Conservation (phyloP, 306 rosid genomes). For the Dicorynia guianensis region DNA sequence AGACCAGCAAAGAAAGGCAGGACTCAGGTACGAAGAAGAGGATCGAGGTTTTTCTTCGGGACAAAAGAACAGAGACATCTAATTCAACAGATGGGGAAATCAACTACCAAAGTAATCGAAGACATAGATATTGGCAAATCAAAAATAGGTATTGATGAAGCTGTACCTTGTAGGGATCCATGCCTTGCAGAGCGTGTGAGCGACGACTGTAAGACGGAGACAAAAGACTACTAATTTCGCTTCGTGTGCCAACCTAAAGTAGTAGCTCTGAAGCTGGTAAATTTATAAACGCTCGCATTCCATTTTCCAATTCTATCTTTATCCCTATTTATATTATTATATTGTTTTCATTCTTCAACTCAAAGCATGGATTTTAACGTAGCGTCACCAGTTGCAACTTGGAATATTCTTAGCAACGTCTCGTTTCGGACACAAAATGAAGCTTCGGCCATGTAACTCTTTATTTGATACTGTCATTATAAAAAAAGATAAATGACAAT, state of each 20-base stretch:
- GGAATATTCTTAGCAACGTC: no score
- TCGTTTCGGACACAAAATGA: no score
- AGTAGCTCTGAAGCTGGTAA: background rate
- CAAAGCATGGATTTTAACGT: no score
- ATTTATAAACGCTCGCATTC: constrained; percentile 32
- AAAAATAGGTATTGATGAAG: background rate
- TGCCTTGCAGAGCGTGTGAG: constrained; percentile 35
- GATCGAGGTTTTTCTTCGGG: background rate
- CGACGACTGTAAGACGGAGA: background rate
- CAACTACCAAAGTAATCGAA: background rate
- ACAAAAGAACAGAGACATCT: background rate
- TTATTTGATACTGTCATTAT: no score
- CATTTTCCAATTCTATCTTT: constrained; percentile 2
- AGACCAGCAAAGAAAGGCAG: background rate
- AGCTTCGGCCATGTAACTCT: no score
- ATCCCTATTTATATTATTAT: background rate
- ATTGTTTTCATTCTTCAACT: background rate
- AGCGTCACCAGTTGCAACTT: no score
- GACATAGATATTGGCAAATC: background rate
- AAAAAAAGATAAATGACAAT: no score
- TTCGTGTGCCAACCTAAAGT: constrained; percentile 30
- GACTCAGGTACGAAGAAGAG: background rate
- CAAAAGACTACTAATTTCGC: background rate
- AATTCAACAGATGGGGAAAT: background rate
- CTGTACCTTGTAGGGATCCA: constrained; percentile 93